phyloP scores from a whole-genome alignment of 441 rosid genomes.

The Bruguiera hainesii region DNA sequence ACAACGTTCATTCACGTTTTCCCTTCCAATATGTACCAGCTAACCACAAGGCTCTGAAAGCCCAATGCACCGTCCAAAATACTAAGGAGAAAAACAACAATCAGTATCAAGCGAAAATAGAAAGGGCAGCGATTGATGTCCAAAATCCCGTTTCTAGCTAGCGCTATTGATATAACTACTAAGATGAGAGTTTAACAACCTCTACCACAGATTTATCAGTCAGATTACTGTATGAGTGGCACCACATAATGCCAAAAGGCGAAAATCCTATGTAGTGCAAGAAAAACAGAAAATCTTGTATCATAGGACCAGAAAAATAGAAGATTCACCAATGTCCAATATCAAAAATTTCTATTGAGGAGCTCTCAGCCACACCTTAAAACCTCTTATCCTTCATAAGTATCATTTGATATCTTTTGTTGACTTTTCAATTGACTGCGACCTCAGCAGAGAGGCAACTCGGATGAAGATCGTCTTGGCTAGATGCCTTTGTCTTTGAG shows the following conservation, averaged over 20 bases:
- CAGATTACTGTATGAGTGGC: not conserved
- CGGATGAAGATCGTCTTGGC: slow-evolving; percentile 44
- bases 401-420: not conserved
- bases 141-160: slow-evolving; percentile 1
- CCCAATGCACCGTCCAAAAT: too few species aligned
- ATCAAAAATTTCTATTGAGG: slow-evolving; percentile 14
- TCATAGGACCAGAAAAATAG: not conserved
- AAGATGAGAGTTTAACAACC: not conserved
- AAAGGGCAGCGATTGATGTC: not conserved
- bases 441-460: slow-evolving; percentile 52
- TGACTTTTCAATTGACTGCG: slow-evolving; percentile 42
- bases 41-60: too few species aligned
- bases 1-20: too few species aligned
- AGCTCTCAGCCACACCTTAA: slow-evolving; percentile 11
- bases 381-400: slow-evolving; percentile 2
- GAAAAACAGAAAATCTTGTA: not conserved
- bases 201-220: not conserved
- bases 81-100: not conserved
- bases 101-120: not conserved
- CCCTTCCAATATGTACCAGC: too few species aligned
- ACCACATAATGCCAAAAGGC: not conserved
- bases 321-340: slow-evolving; percentile 2
- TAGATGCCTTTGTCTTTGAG: slow-evolving; percentile 39
- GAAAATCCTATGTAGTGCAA: not conserved
- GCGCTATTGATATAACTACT: not conserved